Base-by-base conservation (phyloP, 179 eudicot genomes). In the Beta lomatogona region DNA sequence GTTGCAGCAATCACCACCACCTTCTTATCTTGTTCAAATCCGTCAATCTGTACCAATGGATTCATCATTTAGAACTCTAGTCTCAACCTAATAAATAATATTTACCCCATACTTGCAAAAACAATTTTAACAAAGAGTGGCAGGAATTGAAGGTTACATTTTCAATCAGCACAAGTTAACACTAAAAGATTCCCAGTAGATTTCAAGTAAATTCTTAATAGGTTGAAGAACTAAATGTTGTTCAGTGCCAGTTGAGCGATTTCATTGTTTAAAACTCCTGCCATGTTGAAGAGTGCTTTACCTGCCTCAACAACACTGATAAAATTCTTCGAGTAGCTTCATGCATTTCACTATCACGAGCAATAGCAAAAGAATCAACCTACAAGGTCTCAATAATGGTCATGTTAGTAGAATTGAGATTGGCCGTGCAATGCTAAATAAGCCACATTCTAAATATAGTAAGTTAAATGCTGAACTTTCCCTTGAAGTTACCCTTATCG, bases 1-100 rank as follows among this genome's bases (percentile, higher is more conserved):
- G 99, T 96, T 80, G 99, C 99, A 66, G 98, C 98, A 86, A 96
- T 89, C 73, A 94, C 98, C 50, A 96, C 96, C 80, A 96, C 99
- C 87, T 90, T 94, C 83, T 90, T 96, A 63, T 94, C 98, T 89
- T 96, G 98, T 87, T 96, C 99, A 88, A 96, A 96, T 16, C 98
- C 98, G 85, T 96, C 99, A 85, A 96, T 96, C 99, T 96, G 92
- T 86, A 89, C 59, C 55, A 76, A 58, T 70, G 50, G 4, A 73
- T 18, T 44, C 44, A 18, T 53, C 65, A 65, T 74, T 68, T 13
- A 71, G 53, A 64, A 59, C n/a, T 70, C 75, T 59, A 11, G 53
- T 76, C 61, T 53, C 58, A 50, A 31, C 13, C 18, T 16, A 46
- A 66, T 64, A 16, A 28, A 22, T 11, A 22, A 19, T 4, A 69